Evolutionary conservation across 2,329 filamentous ascomycete genomes (phyloP).

Genomic region (Teratosphaeriaceae sp.): DNA sequence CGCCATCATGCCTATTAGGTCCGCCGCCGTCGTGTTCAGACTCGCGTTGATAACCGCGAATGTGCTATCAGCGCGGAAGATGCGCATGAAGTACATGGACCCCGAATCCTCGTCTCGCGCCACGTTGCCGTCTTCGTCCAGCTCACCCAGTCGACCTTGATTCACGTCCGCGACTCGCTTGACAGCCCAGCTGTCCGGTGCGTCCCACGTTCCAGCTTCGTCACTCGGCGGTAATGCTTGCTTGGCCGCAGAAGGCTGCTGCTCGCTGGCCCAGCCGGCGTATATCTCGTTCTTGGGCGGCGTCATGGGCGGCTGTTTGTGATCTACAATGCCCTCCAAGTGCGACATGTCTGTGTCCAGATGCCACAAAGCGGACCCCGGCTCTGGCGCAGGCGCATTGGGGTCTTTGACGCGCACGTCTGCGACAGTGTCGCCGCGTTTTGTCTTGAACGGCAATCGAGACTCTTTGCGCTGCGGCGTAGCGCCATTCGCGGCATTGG

Average conservation of each 20-base stretch:
- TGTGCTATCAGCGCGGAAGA: constrained; percentile 89
- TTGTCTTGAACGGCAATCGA: constrained; percentile 50
- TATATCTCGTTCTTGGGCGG: constrained; percentile 51
- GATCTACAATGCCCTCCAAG: constrained; percentile 82
- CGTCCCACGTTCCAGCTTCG: constrained; percentile 66
- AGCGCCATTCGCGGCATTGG: constrained; percentile 13
- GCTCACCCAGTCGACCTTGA: constrained; percentile 50
- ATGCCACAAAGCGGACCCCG: constrained; percentile 53
- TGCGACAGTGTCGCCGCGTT: constrained; percentile 40
- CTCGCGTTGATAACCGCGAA: constrained; percentile 86
- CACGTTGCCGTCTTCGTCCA: constrained; percentile 62
- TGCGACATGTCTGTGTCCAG: constrained; percentile 84
- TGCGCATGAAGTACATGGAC: constrained; percentile 80
- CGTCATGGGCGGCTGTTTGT: constrained; percentile 56
- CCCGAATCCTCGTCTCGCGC: constrained; percentile 63
- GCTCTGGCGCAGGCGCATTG: constrained; percentile 22
- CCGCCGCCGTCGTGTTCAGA: constrained; percentile 75
- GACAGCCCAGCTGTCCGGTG: constrained; percentile 94
- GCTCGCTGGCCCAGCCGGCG: constrained; percentile 43
- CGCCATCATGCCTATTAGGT: constrained; percentile 82
- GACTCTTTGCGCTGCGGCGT: constrained; percentile 17
- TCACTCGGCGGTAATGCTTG: constrained; percentile 13
- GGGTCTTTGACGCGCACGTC: constrained; percentile 40
- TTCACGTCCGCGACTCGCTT: constrained; percentile 63
- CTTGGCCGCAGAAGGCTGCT: constrained; percentile 19